A percentile compares a stretch with the other conserved stretches of the same genome.
Evolutionary conservation across 495 filamentous ascomycete species (phyloP).

Genomic region (Aspergillus kassunensis): DNA sequence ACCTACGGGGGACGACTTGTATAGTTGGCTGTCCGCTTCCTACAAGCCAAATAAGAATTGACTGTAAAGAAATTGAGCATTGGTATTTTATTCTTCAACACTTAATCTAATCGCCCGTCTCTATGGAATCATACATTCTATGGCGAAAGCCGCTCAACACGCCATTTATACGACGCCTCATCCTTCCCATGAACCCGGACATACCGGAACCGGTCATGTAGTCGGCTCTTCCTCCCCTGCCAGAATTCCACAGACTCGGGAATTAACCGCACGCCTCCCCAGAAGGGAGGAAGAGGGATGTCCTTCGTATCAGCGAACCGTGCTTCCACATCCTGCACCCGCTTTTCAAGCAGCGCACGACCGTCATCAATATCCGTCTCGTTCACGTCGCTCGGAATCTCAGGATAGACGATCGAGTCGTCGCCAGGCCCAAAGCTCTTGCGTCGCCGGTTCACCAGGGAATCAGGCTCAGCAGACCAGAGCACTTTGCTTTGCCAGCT

Average conservation of each 20-base stretch:
- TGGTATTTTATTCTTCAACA: too few relatives aligned
- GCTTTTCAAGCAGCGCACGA: constrained; percentile 57
- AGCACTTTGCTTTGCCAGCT: constrained; percentile 79
- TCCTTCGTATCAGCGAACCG: constrained; percentile 68
- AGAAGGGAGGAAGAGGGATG: constrained; percentile 89
- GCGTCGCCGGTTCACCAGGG: constrained; percentile 24
- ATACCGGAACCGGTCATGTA: constrained; percentile 94
- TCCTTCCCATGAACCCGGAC: constrained; percentile 57
- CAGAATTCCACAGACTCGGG: constrained; percentile 91
- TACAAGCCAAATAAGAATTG: too few relatives aligned
- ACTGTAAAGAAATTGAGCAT: too few relatives aligned
- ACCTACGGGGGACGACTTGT: background rate
- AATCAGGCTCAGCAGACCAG: constrained; percentile 32
- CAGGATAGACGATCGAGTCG: constrained; percentile 30
- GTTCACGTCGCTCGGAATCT: constrained; percentile 53
- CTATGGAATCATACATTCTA: constrained; percentile 13
- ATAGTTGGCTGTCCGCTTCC: too few relatives aligned
- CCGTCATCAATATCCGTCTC: constrained; percentile 58
- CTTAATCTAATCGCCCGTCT: too few relatives aligned
- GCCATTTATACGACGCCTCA: constrained; percentile 51
- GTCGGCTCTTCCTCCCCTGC: constrained; percentile 81
- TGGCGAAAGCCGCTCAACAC: constrained; percentile 40
- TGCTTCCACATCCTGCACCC: constrained; percentile 67
- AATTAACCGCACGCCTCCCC: constrained; percentile 85
- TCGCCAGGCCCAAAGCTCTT: constrained; percentile 34